Conservation (phyloP, 495 filamentous ascomycete genomes). For the Podospora australis region DNA sequence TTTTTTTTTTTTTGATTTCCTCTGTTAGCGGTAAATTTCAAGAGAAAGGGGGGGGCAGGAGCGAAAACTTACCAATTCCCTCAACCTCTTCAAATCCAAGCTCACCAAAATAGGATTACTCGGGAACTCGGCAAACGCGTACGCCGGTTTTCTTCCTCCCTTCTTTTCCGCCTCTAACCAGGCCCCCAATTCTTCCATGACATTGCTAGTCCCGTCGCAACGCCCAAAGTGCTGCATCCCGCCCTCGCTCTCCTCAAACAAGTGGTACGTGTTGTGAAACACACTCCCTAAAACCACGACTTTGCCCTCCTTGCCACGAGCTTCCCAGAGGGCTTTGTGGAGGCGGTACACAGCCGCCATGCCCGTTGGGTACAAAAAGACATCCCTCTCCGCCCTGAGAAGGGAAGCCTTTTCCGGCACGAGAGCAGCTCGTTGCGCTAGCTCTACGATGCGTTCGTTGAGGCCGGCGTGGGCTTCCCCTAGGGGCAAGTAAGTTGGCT, state of each 20-base stretch:
- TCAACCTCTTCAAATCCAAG: constrained; percentile 37
- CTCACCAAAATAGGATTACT: constrained; percentile 40
- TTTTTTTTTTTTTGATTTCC: no score
- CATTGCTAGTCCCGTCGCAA: constrained; percentile 23
- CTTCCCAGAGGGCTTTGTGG: constrained; percentile 13
- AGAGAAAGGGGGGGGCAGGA: not conserved
- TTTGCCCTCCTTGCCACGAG: constrained; percentile 12
- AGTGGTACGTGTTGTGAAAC: constrained; percentile 30
- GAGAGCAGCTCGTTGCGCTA: constrained; percentile 28
- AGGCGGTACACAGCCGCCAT: constrained; percentile 37
- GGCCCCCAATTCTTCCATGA: constrained; percentile 34
- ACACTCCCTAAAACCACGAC: constrained; percentile 30
- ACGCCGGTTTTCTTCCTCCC: constrained; percentile 23
- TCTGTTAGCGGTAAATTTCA: not conserved
- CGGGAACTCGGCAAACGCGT: constrained; percentile 42
- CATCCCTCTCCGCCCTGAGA: constrained; percentile 27
- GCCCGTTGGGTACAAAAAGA: constrained; percentile 41
- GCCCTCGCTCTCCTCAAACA: constrained; percentile 25
- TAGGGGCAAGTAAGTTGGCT: constrained; percentile 18
- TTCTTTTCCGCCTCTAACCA: constrained; percentile 26
- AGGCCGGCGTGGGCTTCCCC: constrained; percentile 23
- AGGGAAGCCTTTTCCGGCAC: constrained; percentile 4
- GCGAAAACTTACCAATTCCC: constrained; percentile 18
- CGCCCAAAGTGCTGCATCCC: constrained; percentile 34
- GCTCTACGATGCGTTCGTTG: constrained; percentile 26